Conservation (phyloP, 1,139 yeast genomes). For the Hyphopichia khmerensis region DNA sequence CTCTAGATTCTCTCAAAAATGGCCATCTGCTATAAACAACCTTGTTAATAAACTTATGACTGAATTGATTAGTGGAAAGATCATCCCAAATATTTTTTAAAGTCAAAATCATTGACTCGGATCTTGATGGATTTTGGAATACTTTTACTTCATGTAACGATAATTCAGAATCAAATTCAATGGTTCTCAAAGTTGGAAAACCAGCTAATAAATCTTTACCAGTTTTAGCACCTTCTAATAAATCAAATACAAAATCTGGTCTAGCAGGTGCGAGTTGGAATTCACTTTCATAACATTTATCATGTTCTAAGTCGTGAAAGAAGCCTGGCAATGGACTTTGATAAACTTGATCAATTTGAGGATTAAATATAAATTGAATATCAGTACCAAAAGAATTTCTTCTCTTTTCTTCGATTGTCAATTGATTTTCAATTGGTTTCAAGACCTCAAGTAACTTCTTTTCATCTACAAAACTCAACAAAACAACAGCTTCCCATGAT, state of each 20-base stretch:
- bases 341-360: constrained; percentile 69
- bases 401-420: constrained; percentile 65
- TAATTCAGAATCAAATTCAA: constrained; percentile 56
- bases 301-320: constrained; percentile 74
- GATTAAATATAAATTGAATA: constrained; percentile 67
- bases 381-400: constrained; percentile 78
- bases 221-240: constrained; percentile 63
- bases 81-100: constrained; percentile 53
- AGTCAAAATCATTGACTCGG: constrained; percentile 74
- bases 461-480: constrained; percentile 89
- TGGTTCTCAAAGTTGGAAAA: constrained; percentile 77
- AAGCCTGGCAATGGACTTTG: constrained; percentile 79
- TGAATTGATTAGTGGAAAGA: constrained; percentile 53
- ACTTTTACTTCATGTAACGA: constrained; percentile 67
- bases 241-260: constrained; percentile 53
- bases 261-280: constrained; percentile 53
- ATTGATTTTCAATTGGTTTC: constrained; percentile 56
- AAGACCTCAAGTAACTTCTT: constrained; percentile 69
- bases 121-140: constrained; percentile 82
- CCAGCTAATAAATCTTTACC: constrained; percentile 82
- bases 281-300: constrained; percentile 66
- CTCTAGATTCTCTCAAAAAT: constrained; percentile 75
- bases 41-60: constrained; percentile 57
- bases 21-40: constrained; percentile 87
- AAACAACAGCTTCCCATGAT: constrained; percentile 98